Base-by-base conservation (phyloP, 345 rosid species). In the Camelina hispida region DNA sequence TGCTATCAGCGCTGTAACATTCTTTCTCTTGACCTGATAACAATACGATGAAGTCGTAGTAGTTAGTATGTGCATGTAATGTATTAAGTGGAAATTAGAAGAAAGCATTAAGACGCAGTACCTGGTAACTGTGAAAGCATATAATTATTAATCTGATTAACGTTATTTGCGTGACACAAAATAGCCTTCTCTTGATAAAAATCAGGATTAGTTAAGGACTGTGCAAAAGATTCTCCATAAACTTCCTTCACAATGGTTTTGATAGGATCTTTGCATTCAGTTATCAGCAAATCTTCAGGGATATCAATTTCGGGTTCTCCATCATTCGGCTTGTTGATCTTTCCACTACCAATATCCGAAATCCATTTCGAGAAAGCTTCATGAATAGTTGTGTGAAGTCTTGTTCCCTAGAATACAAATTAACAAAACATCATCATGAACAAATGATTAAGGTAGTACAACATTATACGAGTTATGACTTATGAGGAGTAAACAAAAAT, bases 71-170 rank as follows among this genome's bases (percentile, higher is more conserved):
- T 20, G 60, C 48, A n/a, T 14, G 20, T 20, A 37, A 52, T 20
- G 37, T 18, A 35, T 34, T 28, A 13, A 20, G 18, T 6, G 6
- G 13, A 10, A 38, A 9, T 22, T 22, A 22, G 1, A 67, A 6
- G 40, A 68, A n/a, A 68, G 22, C 16, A 23, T 34, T 1, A 34
- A 16, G 40, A 13, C 2, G 5, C 20, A 22, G 9, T 70, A 58
- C 75, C 67, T 35, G 58, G 8, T 22, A 71, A 20, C 0, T 35
- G 55, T 22, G 75, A 71, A 71, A 60, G 37, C 58, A 71, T 59
- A 22, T 35, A 71, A n/a, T 48, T 9, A 71, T 71, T 71, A 15
- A 71, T 35, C 48, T 22, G 16, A 6, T 71, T 50, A 34, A 34
- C 58, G 1, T 15, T 3, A 59, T 35, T 3, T 6, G 38, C 15